A percentile compares a stretch with the other conserved stretches of the same genome.
These are phyloP conservation scores for Maudiozyma bulderi DNA, from an alignment of 805 yeast species.

Conservation along the genomic window DNA sequence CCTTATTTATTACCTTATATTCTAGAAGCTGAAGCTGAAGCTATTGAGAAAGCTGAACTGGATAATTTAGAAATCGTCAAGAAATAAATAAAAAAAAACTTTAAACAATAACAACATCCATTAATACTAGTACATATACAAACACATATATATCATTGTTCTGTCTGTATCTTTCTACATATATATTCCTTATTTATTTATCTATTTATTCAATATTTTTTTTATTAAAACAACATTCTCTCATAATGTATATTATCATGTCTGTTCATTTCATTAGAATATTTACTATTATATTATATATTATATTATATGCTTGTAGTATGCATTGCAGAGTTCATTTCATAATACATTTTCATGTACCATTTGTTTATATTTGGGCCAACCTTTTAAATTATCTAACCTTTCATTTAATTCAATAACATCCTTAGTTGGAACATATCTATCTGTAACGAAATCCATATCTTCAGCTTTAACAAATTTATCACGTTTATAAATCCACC, in stretches of 20 bases:
- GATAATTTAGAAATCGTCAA: conserved; percentile 49
- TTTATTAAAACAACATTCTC: too few relatives aligned
- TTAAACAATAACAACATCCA: not conserved
- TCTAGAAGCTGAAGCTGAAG: conserved; percentile 90
- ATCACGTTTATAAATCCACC: conserved; percentile 36
- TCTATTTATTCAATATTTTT: too few relatives aligned
- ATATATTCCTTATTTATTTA: too few relatives aligned
- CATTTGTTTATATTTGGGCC: conserved; percentile 32
- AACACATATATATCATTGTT: too few relatives aligned
- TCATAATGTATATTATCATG: too few relatives aligned
- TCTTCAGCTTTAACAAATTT: conserved; percentile 35
- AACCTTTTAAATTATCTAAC: conserved; percentile 34
- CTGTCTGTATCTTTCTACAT: too few relatives aligned
- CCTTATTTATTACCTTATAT: conserved; percentile 82
- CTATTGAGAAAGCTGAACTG: conserved; percentile 75
- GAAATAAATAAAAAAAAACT: not conserved
- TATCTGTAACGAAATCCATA: conserved; percentile 46
- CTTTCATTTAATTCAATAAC: conserved; percentile 35
- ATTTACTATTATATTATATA: too few relatives aligned
- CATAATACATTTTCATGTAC: conserved; percentile 13
- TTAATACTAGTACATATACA: not conserved
- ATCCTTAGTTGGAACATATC: conserved; percentile 41
- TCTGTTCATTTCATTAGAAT: too few relatives aligned
- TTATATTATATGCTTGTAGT: not conserved
- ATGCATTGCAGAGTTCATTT: not conserved